Percentiles rank a stretch among this genome's conserved stretches.
These are phyloP conservation scores for Phyllosticta ampelicida DNA, from an alignment of 2,329 filamentous ascomycete genomes.

Conservation along the genomic window DNA sequence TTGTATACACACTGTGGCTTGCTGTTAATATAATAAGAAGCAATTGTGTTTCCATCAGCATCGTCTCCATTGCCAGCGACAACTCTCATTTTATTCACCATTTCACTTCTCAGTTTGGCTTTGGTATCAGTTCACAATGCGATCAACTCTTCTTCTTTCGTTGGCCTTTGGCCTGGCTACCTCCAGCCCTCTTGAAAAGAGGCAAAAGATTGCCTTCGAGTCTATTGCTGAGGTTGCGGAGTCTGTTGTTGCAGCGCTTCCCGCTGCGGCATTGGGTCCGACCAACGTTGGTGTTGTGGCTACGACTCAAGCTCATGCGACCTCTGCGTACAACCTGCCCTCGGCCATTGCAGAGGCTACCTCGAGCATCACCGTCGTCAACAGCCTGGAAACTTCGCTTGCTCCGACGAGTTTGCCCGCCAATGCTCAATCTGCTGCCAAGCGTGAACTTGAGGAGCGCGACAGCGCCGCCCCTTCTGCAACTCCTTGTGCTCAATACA, in stretches of 20 bases:
- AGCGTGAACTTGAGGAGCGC: slow-evolving; percentile 1
- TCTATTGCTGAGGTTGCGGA: not conserved
- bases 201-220: slow-evolving; percentile 1
- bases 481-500: not conserved
- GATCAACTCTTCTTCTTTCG: not conserved
- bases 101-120: not conserved
- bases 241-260: not conserved
- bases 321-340: slow-evolving; percentile 1
- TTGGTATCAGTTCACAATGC: not conserved
- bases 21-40: slow-evolving; percentile 1
- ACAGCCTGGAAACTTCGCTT: not conserved
- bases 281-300: slow-evolving; percentile 2
- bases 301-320: not conserved
- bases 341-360: slow-evolving; percentile 4
- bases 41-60: not conserved
- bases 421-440: not conserved
- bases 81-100: not conserved
- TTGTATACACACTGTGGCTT: not conserved
- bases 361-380: not conserved
- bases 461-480: not conserved
- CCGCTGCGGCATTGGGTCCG: slow-evolving; percentile 1
- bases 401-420: not conserved
- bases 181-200: slow-evolving; percentile 6
- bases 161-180: slow-evolving; percentile 6
- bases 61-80: not conserved